Percentiles rank a stretch among this genome's conserved stretches.
Conservation (phyloP, 768 basidiomycete species). For the Amanita phalloides region DNA sequence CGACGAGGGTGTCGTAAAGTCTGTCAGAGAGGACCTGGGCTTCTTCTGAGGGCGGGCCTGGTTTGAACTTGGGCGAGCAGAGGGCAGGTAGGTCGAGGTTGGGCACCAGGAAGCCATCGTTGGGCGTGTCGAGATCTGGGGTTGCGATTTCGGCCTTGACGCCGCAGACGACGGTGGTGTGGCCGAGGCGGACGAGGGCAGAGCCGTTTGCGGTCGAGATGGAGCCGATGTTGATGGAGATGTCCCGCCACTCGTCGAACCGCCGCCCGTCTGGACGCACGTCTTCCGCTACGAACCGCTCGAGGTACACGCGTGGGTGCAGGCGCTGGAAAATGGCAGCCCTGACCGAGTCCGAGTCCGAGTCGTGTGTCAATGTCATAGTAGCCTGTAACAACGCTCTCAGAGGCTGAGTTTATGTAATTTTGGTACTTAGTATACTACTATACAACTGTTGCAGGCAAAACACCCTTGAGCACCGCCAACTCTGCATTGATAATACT, state of each 20-base stretch:
- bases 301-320: slow-evolving; percentile 82
- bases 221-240: slow-evolving; percentile 76
- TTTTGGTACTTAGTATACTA: no score
- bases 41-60: slow-evolving; percentile 91
- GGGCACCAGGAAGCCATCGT: slow-evolving; percentile 82
- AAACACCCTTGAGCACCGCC: slow-evolving; percentile 70
- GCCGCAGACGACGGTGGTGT: slow-evolving; percentile 93
- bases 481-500: slow-evolving; percentile 95
- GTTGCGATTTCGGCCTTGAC: slow-evolving; percentile 93
- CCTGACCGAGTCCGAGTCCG: slow-evolving; percentile 29
- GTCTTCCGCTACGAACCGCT: slow-evolving; percentile 70
- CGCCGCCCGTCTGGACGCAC: slow-evolving; percentile 78
- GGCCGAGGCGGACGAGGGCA: slow-evolving; percentile 80
- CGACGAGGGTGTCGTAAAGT: slow-evolving; percentile 64
- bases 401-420: no score
- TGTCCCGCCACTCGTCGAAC: slow-evolving; percentile 59
- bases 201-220: slow-evolving; percentile 93
- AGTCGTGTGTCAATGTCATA: slow-evolving; percentile 14
- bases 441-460: slow-evolving; percentile 4
- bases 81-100: slow-evolving; percentile 92
- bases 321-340: slow-evolving; percentile 73
- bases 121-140: slow-evolving; percentile 68
- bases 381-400: no score
- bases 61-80: slow-evolving; percentile 89
- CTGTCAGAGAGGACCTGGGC: slow-evolving; percentile 85